Percentiles rank a stretch among this genome's conserved stretches.
phyloP scores from a whole-genome alignment of 2,329 filamentous ascomycete species.

The Botrytis medusae region DNA sequence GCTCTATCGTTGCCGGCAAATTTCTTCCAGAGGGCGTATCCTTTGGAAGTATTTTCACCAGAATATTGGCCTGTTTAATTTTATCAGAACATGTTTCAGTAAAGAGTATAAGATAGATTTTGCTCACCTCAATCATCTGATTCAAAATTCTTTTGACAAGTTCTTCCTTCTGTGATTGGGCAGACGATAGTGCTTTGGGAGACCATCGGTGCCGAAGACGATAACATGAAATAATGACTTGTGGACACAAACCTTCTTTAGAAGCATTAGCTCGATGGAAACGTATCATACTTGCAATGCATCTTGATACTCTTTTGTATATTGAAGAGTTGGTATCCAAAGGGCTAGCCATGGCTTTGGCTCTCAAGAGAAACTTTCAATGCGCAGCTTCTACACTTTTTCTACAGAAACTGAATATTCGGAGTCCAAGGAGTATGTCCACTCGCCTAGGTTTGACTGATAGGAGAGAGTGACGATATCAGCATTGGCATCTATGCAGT shows the following conservation, averaged over 20 bases:
- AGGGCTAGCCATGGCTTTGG: neutral
- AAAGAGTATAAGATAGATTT: neutral
- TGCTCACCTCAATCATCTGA: constrained; percentile 20
- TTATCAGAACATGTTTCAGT: neutral
- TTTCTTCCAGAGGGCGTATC: constrained; percentile 9
- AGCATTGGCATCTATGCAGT: neutral
- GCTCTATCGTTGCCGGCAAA: constrained; percentile 16
- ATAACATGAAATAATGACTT: constrained; percentile 21
- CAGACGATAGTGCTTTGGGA: constrained; percentile 4
- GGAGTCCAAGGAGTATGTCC: neutral
- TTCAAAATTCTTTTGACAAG: constrained; percentile 14
- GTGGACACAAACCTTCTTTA: constrained; percentile 19
- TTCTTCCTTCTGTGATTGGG: constrained; percentile 17
- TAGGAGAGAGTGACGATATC: neutral
- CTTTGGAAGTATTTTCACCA: neutral
- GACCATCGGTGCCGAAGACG: constrained; percentile 12
- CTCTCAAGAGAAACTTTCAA: neutral
- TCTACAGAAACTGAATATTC: neutral
- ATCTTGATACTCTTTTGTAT: constrained; percentile 17
- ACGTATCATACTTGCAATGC: constrained; percentile 19
- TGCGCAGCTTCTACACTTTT: neutral
- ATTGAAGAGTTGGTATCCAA: neutral
- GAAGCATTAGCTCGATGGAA: constrained; percentile 19
- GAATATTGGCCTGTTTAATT: neutral
- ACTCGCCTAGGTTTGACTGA: neutral